A percentile compares a stretch with the other conserved stretches of the same genome.
These are phyloP conservation scores for Hanseniaspora uvarum DNA, from an alignment of 1,139 yeast genomes.

Conservation along the genomic window DNA sequence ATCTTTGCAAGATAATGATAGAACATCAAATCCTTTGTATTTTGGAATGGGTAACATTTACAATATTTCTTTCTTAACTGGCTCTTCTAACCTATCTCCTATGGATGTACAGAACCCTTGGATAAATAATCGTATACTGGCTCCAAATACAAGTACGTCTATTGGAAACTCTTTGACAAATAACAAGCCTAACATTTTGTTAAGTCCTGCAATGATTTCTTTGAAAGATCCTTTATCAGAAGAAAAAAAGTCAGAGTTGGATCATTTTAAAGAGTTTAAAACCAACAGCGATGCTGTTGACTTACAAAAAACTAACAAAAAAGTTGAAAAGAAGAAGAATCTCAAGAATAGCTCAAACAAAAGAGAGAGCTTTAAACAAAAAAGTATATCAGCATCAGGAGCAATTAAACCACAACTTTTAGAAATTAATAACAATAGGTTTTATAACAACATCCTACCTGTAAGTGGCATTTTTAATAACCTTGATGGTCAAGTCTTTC, in stretches of 20 bases:
- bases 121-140: not conserved
- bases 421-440: not conserved
- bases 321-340: not conserved
- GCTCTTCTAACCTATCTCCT: not conserved
- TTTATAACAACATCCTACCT: not conserved
- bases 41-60: not conserved
- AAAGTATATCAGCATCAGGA: not conserved
- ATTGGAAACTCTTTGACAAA: not conserved
- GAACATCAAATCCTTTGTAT: not conserved
- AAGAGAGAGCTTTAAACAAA: not conserved
- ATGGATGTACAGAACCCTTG: not conserved
- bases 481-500: not conserved
- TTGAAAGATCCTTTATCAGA: not conserved
- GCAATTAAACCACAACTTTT: slow-evolving; percentile 3
- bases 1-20: not conserved
- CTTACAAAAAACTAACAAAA: not conserved
- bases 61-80: not conserved
- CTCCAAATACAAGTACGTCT: not conserved
- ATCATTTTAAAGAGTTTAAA: not conserved
- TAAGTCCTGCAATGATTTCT: not conserved
- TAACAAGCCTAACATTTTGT: not conserved
- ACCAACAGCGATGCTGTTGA: not conserved
- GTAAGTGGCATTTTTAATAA: not conserved
- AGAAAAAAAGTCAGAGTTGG: not conserved
- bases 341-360: not conserved